A percentile compares a stretch with the other conserved stretches of the same genome.
phyloP scores from a whole-genome alignment of 2,329 filamentous ascomycete genomes.

The Talaromyces sp. region DNA sequence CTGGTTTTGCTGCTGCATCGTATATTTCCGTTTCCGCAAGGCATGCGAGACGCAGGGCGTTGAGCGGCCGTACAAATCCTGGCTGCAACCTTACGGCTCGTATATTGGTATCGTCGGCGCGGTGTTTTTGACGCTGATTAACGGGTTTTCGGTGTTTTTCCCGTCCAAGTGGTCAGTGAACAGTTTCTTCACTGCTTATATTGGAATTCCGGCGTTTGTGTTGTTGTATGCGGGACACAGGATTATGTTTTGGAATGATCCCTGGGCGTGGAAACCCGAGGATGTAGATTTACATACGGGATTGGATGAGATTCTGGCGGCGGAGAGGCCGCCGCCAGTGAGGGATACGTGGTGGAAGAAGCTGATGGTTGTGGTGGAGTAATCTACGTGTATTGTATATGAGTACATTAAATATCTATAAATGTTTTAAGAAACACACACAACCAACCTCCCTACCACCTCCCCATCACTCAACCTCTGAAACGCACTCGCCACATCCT shows the following conservation, averaged over 20 bases:
- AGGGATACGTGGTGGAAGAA: conserved; percentile 29
- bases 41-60: conserved; percentile 42
- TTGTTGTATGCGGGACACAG: conserved; percentile 49
- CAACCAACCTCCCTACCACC: neutral
- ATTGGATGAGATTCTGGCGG: conserved; percentile 48
- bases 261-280: conserved; percentile 45
- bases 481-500: neutral
- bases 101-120: conserved; percentile 50
- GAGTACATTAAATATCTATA: neutral
- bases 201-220: conserved; percentile 59
- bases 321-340: conserved; percentile 28
- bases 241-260: conserved; percentile 41
- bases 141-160: conserved; percentile 66
- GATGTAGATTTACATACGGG: conserved; percentile 51
- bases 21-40: conserved; percentile 55
- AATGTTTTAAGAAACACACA: neutral
- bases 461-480: neutral
- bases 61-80: conserved; percentile 49
- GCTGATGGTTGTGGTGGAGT: conserved; percentile 25
- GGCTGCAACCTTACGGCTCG: conserved; percentile 58
- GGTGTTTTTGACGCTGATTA: conserved; percentile 62
- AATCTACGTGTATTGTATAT: neutral
- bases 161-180: conserved; percentile 32
- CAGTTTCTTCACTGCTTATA: conserved; percentile 61
- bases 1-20: conserved; percentile 61